Evolutionary conservation across 1,284 basidiomycete species (phyloP).

Genomic region (Ustilago nuda): DNA sequence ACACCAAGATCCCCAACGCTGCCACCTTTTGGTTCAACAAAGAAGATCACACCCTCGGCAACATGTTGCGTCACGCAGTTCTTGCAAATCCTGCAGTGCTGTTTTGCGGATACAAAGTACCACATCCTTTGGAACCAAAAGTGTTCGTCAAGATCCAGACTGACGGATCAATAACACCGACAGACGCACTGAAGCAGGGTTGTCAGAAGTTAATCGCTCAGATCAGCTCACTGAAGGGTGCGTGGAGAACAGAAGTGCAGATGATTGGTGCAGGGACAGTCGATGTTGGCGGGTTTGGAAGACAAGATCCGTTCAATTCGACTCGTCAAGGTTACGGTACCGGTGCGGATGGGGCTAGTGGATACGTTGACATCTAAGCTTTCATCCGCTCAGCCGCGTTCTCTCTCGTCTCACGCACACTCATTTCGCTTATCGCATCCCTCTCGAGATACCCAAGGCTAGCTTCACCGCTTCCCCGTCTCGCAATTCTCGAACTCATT

Average conservation of each 20-base stretch:
- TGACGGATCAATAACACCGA: conserved; percentile 85
- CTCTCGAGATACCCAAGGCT: conserved; percentile 34
- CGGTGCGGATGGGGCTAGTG: conserved; percentile 30
- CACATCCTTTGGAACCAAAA: conserved; percentile 92
- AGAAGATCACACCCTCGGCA: conserved; percentile 96
- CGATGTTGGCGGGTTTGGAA: conserved; percentile 38
- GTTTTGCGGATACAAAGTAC: conserved; percentile 97
- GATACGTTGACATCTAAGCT: conserved; percentile 54
- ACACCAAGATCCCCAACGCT: conserved; percentile 96
- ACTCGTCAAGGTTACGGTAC: conserved; percentile 33
- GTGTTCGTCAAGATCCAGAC: conserved; percentile 96
- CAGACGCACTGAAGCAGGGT: conserved; percentile 84
- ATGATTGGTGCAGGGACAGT: conserved; percentile 55
- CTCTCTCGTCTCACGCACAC: neutral
- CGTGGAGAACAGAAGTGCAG: conserved; percentile 72
- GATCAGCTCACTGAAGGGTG: conserved; percentile 72
- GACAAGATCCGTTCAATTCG: conserved; percentile 39
- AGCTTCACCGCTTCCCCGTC: neutral
- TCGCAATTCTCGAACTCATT: conserved; percentile 8
- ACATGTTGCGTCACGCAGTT: conserved; percentile 84
- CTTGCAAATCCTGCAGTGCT: conserved; percentile 71
- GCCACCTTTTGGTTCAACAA: conserved; percentile 93
- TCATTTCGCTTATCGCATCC: neutral
- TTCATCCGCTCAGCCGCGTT: neutral
- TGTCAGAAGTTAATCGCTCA: conserved; percentile 85